Conservation (phyloP, 2,329 filamentous ascomycete genomes). For the Juglanconis oblonga region DNA sequence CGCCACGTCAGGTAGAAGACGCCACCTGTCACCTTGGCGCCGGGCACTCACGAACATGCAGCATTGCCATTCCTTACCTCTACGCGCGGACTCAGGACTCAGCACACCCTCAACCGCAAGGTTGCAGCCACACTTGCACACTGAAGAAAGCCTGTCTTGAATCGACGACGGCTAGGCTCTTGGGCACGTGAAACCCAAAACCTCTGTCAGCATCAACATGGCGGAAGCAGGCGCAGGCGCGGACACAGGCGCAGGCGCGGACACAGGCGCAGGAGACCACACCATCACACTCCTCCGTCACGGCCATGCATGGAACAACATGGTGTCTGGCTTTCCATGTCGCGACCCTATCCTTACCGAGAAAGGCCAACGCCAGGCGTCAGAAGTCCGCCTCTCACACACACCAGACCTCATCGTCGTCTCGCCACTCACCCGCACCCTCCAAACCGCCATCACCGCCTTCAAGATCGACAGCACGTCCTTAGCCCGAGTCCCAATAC, state of each 20-base stretch:
- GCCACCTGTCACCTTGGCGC: too few species aligned
- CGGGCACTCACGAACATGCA: too few species aligned
- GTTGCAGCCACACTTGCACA: too few species aligned
- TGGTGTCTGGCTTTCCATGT: slow-evolving; percentile 15
- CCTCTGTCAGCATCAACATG: background rate
- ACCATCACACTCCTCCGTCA: slow-evolving; percentile 14
- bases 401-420: slow-evolving; percentile 14
- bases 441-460: slow-evolving; percentile 6
- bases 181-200: background rate
- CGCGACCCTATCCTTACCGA: slow-evolving; percentile 13
- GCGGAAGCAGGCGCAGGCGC: background rate
- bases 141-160: too few species aligned
- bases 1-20: too few species aligned
- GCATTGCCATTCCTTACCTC: too few species aligned
- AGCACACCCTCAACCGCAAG: too few species aligned
- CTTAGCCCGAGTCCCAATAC: slow-evolving; percentile 4
- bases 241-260: background rate
- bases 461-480: background rate
- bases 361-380: slow-evolving; percentile 1
- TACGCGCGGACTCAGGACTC: too few species aligned
- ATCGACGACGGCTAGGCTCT: too few species aligned
- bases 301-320: slow-evolving; percentile 17
- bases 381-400: slow-evolving; percentile 7
- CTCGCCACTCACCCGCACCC: slow-evolving; percentile 14
- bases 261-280: background rate